phyloP scores from a whole-genome alignment of 306 rosid genomes.

The Pachyrhizus erosus region DNA sequence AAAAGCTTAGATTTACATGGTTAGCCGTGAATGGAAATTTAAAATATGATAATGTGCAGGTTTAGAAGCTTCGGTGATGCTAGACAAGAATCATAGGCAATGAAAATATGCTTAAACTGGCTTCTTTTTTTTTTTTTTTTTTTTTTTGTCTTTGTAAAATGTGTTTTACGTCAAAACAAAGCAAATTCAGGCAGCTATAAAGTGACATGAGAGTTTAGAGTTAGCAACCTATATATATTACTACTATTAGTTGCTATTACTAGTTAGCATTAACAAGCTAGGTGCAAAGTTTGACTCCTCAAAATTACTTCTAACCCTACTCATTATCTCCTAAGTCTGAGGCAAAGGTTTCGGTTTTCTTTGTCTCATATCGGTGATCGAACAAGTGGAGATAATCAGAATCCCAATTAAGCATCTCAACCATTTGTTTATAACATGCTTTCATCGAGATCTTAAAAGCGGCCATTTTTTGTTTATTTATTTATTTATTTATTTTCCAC shows the following conservation, averaged over 20 bases:
- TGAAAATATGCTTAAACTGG: constrained; percentile 24
- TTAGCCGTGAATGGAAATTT: constrained; percentile 6
- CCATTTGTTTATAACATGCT: not conserved
- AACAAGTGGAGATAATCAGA: not conserved
- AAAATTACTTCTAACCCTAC: constrained; percentile 16
- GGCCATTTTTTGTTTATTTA: not conserved
- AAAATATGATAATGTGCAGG: constrained; percentile 38
- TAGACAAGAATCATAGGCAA: constrained; percentile 24
- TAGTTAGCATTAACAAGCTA: no score
- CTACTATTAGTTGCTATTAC: not conserved
- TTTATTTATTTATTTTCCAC: not conserved
- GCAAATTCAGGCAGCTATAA: not conserved
- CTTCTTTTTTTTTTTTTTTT: not conserved
- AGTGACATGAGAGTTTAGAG: constrained; percentile 27
- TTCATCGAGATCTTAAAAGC: not conserved
- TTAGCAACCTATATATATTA: constrained; percentile 22
- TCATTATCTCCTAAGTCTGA: not conserved
- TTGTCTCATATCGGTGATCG: not conserved
- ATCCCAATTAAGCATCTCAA: constrained; percentile 37
- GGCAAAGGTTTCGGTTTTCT: not conserved
- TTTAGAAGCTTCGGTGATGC: constrained; percentile 69
- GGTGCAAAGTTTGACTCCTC: not conserved
- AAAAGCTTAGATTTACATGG: not conserved
- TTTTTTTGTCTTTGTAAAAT: constrained; percentile 15
- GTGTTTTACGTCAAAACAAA: constrained; percentile 19